Evolutionary conservation across 2,329 filamentous ascomycete genomes (phyloP), one percentile per base, ranked within the genome.

Genomic region (Sclerotinia glacialis): DNA sequence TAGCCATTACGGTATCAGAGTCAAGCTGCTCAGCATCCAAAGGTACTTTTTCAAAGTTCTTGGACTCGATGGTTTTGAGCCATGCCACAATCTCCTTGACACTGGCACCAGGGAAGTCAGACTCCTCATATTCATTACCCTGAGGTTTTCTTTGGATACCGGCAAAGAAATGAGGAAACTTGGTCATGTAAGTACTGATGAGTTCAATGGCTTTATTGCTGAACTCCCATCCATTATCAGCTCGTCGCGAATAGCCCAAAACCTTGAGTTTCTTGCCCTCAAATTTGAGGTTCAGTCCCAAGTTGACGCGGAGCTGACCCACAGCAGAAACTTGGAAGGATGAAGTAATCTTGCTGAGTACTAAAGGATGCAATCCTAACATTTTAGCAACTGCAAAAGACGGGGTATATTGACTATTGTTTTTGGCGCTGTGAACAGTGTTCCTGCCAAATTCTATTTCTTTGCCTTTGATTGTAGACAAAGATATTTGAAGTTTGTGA

Each of bases 11-110:
- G 18, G 93, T 86, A 68, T 93, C 90, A 0, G 93, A 97, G 77
- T 99, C 95, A 5, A 99, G 87, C 77, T 99, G 96, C 77, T 97
- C 92, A 1, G 95, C 95, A 74, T 99, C 95, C 18, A 99, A 85
- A 28, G 95, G 94, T n/a, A 99, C 95, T 71, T 89, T 89, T 78
- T 98, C 94, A 72, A 99, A 96, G 71, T 89, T 91, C 83, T 92
- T 96, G 0, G 91, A 91, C 77, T 97, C 91, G 56, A 96, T 86
- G 52, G 88, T 88, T 81, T 98, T 99, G 61, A 99, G 83, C 94
- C 94, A 99, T 44, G 89, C 86, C 34, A 88, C 90, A 69, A 99
- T 97, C 77, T 98, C 95, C 80, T 97, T 97, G 76, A 99, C 89
- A 76, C 92, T 92, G 58, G 85, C 79, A 61, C 88, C 88, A 4